phyloP scores from a whole-genome alignment of 352 stramenopile genomes.

The Pythium dissimile region DNA sequence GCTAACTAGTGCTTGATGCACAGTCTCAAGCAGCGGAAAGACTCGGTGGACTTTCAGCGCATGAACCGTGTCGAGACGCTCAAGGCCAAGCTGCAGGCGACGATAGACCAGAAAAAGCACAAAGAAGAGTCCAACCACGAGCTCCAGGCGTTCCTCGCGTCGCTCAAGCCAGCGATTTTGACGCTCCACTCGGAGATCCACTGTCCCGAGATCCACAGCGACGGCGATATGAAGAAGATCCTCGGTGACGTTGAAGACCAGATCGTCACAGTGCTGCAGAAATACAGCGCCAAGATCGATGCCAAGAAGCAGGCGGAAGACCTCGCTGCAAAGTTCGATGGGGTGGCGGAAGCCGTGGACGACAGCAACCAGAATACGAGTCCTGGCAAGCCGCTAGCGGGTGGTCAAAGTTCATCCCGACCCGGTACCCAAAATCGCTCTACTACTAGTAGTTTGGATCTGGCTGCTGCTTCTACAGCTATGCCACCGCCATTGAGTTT shows the following conservation, averaged over 20 bases:
- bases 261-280: slow-evolving; percentile 59
- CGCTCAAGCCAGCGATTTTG: slow-evolving; percentile 59
- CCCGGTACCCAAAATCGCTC: neutral
- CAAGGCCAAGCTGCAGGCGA: slow-evolving; percentile 52
- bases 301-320: slow-evolving; percentile 35
- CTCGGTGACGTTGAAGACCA: slow-evolving; percentile 78
- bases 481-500: slow-evolving; percentile 20
- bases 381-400: slow-evolving; percentile 7
- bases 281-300: slow-evolving; percentile 59
- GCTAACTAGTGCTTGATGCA: neutral
- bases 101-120: slow-evolving; percentile 70
- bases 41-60: slow-evolving; percentile 73
- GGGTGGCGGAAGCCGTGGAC: neutral
- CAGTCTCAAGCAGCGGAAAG: slow-evolving; percentile 80
- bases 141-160: slow-evolving; percentile 60
- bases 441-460: too few species aligned
- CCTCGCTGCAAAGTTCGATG: too few species aligned
- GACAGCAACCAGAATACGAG: slow-evolving; percentile 18
- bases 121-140: slow-evolving; percentile 73
- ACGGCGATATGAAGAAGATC: slow-evolving; percentile 69
- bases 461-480: neutral
- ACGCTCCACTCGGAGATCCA: slow-evolving; percentile 67
- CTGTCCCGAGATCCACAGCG: slow-evolving; percentile 62
- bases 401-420: neutral
- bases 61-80: slow-evolving; percentile 74